Evolutionary conservation across 208 protist genomes (phyloP), one percentile per base, ranked within the genome.

Genomic region (Leishmania aethiopica): DNA sequence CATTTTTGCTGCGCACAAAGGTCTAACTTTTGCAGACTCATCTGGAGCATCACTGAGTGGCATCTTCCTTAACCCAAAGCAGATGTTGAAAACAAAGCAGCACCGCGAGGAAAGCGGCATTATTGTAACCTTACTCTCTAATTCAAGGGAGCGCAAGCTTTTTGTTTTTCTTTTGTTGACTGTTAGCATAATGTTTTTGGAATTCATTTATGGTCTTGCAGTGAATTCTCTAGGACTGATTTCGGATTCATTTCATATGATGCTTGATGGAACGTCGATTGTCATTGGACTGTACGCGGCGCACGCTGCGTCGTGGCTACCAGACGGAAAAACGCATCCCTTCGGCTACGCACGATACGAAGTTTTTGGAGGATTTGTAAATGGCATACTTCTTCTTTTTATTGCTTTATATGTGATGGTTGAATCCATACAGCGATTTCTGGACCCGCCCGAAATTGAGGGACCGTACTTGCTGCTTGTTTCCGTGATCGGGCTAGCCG

Each of bases 161-260:
- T 82, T 85, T 77, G 75, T 95, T 62, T 97, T 96, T 88, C 81
- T 98, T 35, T 13, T 92, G 15, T 75, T 96, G 22, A 98, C 91
- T n/a, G 13, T 92, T 15, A 35, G 78, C 10, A 90, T 97, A 28
- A 97, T 97, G 94, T 22, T 93, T 86, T 74, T 98, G 15, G 96
- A 98, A 85, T 88, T 97, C 49, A 7, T 92, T 35, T 97, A 97
- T 86, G 96, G 94, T 40, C 55, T 96, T 70, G 76, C 83, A 0
- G 85, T 77, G 5, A 97, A 97, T 55, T 97, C 94, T 37, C 71
- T 97, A 0, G 98, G 98, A 28, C 84, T 99, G 5, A 97, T 99
- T 66, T 98, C 96, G 0, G 99, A 99, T 91, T 94, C 95, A 7
- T 99, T 99, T 80, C 99, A 99, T 87, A 99, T 99, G 99, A 86